A percentile compares a stretch with the other conserved stretches of the same genome.
phyloP scores from a whole-genome alignment of 768 basidiomycete species.

The Amanita exitialis region DNA sequence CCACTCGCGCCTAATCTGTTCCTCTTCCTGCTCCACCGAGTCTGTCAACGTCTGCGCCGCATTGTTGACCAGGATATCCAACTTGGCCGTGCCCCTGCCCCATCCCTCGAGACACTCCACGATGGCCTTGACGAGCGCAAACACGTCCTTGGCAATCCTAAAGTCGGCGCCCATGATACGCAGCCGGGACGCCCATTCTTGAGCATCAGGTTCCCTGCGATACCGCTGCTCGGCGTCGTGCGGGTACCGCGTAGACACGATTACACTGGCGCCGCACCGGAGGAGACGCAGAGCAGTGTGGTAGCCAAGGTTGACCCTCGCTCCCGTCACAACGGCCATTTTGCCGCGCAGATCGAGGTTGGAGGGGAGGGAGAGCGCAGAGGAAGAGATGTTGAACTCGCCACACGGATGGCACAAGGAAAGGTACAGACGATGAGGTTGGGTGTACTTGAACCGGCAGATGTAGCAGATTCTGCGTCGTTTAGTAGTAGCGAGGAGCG shows the following conservation, averaged over 20 bases:
- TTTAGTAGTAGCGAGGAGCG: neutral
- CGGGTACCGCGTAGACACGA: slow-evolving; percentile 22
- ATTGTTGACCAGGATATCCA: slow-evolving; percentile 25
- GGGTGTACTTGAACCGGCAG: slow-evolving; percentile 14
- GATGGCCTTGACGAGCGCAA: slow-evolving; percentile 18
- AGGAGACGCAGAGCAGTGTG: slow-evolving; percentile 20
- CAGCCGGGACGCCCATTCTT: slow-evolving; percentile 16
- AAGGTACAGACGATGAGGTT: slow-evolving; percentile 14
- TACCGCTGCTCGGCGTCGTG: slow-evolving; percentile 21
- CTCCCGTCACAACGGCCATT: slow-evolving; percentile 23
- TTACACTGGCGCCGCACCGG: slow-evolving; percentile 20
- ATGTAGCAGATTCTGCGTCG: slow-evolving; percentile 15
- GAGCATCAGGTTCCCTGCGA: slow-evolving; percentile 16
- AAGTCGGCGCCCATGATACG: slow-evolving; percentile 24
- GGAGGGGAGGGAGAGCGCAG: slow-evolving; percentile 16
- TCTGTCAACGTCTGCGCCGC: slow-evolving; percentile 27
- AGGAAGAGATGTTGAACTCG: slow-evolving; percentile 20
- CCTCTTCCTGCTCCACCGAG: slow-evolving; percentile 15
- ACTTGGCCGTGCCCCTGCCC: slow-evolving; percentile 9
- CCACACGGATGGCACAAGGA: slow-evolving; percentile 19
- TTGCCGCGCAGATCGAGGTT: slow-evolving; percentile 16
- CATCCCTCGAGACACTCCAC: slow-evolving; percentile 14
- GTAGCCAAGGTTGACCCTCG: slow-evolving; percentile 23
- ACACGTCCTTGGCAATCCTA: slow-evolving; percentile 22
- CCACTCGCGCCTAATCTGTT: slow-evolving; percentile 16